Conservation (phyloP, 192 early-diverging fungal species). For the Blastocladiella britannica region DNA sequence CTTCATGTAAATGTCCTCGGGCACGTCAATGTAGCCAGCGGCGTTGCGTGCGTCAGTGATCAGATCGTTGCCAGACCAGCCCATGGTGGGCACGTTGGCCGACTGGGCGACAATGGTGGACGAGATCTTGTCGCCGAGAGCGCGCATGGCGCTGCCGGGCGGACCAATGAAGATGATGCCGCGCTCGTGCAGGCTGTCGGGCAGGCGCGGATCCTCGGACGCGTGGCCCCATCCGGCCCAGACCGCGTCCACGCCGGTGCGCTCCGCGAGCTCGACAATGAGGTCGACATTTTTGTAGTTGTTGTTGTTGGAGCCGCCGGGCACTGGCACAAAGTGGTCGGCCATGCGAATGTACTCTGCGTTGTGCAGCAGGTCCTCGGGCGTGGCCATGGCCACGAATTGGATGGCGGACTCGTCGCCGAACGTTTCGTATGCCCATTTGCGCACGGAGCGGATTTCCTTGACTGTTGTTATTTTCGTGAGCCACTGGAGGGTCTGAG, state of each 20-base stretch:
- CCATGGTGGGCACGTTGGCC: conserved; percentile 87
- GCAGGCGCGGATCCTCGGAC: conserved; percentile 89
- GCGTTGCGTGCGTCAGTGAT: conserved; percentile 43
- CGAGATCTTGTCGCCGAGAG: conserved; percentile 98
- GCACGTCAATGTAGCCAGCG: conserved; percentile 56
- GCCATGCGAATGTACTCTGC: conserved; percentile 99
- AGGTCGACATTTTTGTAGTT: conserved; percentile 98
- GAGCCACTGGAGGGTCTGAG: no score
- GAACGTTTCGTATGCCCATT: conserved; percentile 98
- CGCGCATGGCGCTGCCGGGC: conserved; percentile 87
- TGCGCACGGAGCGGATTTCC: conserved; percentile 89
- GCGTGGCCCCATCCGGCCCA: conserved; percentile 99
- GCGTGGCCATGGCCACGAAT: conserved; percentile 95
- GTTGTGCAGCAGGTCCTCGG: conserved; percentile 90
- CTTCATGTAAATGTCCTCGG: conserved; percentile 51
- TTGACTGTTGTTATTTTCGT: conserved; percentile 56
- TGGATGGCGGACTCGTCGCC: conserved; percentile 86
- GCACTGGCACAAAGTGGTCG: conserved; percentile 95
- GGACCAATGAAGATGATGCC: conserved; percentile 92
- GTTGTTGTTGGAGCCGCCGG: conserved; percentile 93
- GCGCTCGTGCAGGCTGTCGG: conserved; percentile 65
- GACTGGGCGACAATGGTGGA: conserved; percentile 97
- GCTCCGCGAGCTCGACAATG: conserved; percentile 94
- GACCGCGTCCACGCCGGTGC: conserved; percentile 81
- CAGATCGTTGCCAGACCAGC: conserved; percentile 82